A percentile compares a stretch with the other conserved stretches of the same genome.
Conservation (phyloP, 495 filamentous ascomycete genomes). For the Ascobolus immersus region DNA sequence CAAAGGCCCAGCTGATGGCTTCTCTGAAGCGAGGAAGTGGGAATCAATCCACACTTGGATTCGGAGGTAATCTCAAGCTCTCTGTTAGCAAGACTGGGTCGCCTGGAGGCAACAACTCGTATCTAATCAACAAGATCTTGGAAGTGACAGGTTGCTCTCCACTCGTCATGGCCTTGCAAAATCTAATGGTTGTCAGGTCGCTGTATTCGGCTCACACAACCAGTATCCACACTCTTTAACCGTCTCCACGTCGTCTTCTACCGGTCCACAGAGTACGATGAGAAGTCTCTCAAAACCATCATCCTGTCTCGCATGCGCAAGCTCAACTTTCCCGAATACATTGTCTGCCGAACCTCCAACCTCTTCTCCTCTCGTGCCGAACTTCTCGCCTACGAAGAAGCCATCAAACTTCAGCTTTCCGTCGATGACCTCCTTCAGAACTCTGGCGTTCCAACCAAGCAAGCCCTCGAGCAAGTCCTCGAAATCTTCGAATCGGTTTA, state of each 20-base stretch:
- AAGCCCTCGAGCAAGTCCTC: conserved; percentile 40
- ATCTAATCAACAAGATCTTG: conserved; percentile 54
- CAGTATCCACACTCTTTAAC: conserved; percentile 65
- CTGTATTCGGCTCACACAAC: conserved; percentile 52
- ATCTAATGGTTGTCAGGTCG: conserved; percentile 25
- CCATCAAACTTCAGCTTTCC: conserved; percentile 54
- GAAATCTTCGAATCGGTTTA: conserved; percentile 49
- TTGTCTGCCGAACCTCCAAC: conserved; percentile 70
- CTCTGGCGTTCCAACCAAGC: conserved; percentile 44
- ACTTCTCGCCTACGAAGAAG: conserved; percentile 71
- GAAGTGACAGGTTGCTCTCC: conserved; percentile 27
- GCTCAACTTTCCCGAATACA: conserved; percentile 69
- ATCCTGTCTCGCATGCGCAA: conserved; percentile 72
- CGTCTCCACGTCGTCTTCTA: conserved; percentile 90
- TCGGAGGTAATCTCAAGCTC: conserved; percentile 11
- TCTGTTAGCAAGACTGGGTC: conserved; percentile 13
- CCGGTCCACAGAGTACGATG: conserved; percentile 86
- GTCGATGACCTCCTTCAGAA: conserved; percentile 60
- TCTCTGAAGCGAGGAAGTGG: conserved; percentile 20
- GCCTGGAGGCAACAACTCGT: conserved; percentile 20
- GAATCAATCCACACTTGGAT: conserved; percentile 9
- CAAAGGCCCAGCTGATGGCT: conserved; percentile 53
- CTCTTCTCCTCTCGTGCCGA: conserved; percentile 55
- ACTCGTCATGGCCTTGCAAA: conserved; percentile 3
- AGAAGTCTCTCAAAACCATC: conserved; percentile 85